Conservation (phyloP, 176 grass and related monocot species). For the Rhynchospora breviuscula region DNA sequence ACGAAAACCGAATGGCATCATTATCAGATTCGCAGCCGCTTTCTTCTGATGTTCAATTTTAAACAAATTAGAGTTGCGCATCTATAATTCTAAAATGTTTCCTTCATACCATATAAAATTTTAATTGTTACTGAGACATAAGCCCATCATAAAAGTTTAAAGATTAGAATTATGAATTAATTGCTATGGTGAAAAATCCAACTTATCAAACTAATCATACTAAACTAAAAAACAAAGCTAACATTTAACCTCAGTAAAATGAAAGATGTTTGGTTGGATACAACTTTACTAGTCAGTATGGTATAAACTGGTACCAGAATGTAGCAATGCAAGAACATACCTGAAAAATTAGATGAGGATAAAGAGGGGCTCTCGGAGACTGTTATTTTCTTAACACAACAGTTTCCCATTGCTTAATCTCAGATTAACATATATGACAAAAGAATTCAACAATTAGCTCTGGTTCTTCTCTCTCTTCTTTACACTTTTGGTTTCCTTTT, state of each 20-base stretch:
- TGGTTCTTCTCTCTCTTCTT: background rate
- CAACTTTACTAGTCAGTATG: background rate
- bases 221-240: background rate
- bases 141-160: background rate
- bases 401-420: conserved; percentile 16
- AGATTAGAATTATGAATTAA: background rate
- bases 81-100: no score
- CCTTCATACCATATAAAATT: no score
- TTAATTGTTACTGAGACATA: no score
- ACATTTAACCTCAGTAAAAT: no score
- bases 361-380: background rate
- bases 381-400: background rate
- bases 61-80: background rate
- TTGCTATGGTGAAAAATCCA: background rate
- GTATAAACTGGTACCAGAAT: background rate
- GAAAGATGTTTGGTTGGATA: no score
- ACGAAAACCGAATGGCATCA: background rate
- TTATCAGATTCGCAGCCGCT: background rate
- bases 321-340: conserved; percentile 2
- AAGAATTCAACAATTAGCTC: background rate
- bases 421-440: background rate
- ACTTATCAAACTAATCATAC: background rate
- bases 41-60: background rate
- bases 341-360: conserved; percentile 6
- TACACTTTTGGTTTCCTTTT: background rate